Base-by-base conservation (phyloP, 139 green algal species). In the Volvox reticuliferus region DNA sequence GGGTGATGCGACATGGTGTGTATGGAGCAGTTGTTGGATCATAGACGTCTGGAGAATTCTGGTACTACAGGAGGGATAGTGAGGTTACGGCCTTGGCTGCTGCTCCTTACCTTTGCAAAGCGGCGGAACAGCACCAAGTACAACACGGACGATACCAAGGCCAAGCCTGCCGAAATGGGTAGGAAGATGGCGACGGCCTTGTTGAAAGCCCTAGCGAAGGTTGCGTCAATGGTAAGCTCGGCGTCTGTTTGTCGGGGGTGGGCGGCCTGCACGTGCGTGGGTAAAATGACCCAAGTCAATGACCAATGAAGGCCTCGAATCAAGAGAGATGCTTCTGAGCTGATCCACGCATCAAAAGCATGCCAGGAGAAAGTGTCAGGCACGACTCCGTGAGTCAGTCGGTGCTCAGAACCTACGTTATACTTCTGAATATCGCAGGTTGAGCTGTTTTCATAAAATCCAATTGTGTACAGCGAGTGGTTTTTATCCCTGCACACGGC, bases 51-150 rank as follows among this genome's bases (percentile, higher is more conserved):
- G 44, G 44, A 55, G 44, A 55, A 14, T 55, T 5, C 44, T 55
- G 44, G 9, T 14, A 55, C 44, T 55, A 55, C 9, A 9, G 44
- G 44, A 55, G n/a, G n/a, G n/a, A n/a, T n/a, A n/a, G n/a, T n/a
- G n/a, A n/a, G n/a, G n/a, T n/a, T n/a, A 55, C 44, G 5, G 9
- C 5, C 44, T 55, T 9, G 5, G 44, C 55, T 12, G 32, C 77
- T 19, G 77, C 77, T 30, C 65, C 21, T 13, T 84, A 69, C 75
- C 75, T 84, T 85, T 32, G 86, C 75, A 24, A 35, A 77, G 37
- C 30, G 30, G 37, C 80, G 50, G 88, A 92, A 92, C 20, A 92
- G 79, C n/a, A 84, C 21, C 44, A 92, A 35, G 68, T 92, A 92
- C 22, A 88, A 28, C 0, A 35, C 68, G 1, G 67, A 77, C 3